Percentiles rank a stretch among this genome's conserved stretches.
Evolutionary conservation across 2,329 filamentous ascomycete genomes (phyloP).

Genomic region (Colletotrichum tabaci): DNA sequence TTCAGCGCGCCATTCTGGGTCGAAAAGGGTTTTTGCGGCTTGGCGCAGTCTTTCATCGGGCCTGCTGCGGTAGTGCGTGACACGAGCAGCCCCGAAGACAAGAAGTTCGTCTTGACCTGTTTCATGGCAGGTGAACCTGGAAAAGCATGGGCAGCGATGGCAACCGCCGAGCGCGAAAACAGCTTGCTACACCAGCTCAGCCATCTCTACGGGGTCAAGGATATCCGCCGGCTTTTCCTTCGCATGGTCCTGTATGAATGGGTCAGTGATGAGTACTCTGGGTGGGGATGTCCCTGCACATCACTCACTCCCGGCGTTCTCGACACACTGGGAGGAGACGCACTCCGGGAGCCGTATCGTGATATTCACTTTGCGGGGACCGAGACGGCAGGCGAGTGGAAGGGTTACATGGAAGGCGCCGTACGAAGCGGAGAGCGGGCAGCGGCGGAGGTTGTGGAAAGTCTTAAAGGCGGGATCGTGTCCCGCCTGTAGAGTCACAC

Average conservation of each 20-base stretch:
- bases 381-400: constrained; percentile 67
- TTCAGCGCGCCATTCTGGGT: constrained; percentile 59
- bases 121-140: constrained; percentile 58
- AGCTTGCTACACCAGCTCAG: constrained; percentile 49
- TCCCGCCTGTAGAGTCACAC: constrained; percentile 25
- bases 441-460: constrained; percentile 59
- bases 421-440: constrained; percentile 64
- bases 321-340: constrained; percentile 49
- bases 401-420: constrained; percentile 73
- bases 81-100: constrained; percentile 50
- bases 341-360: constrained; percentile 53
- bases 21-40: constrained; percentile 59
- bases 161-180: constrained; percentile 43
- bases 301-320: constrained; percentile 56
- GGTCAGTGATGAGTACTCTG: constrained; percentile 55
- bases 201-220: constrained; percentile 44
- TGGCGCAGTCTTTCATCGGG: constrained; percentile 60
- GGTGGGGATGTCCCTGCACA: constrained; percentile 58
- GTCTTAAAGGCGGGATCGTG: not conserved
- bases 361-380: constrained; percentile 65
- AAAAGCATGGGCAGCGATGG: constrained; percentile 49
- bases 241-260: constrained; percentile 55
- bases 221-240: constrained; percentile 47
- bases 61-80: constrained; percentile 64
- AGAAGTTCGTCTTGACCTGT: constrained; percentile 54